These are phyloP conservation scores for Penicillium pulvis DNA, from an alignment of 495 filamentous ascomycete genomes.

Conservation along the genomic window DNA sequence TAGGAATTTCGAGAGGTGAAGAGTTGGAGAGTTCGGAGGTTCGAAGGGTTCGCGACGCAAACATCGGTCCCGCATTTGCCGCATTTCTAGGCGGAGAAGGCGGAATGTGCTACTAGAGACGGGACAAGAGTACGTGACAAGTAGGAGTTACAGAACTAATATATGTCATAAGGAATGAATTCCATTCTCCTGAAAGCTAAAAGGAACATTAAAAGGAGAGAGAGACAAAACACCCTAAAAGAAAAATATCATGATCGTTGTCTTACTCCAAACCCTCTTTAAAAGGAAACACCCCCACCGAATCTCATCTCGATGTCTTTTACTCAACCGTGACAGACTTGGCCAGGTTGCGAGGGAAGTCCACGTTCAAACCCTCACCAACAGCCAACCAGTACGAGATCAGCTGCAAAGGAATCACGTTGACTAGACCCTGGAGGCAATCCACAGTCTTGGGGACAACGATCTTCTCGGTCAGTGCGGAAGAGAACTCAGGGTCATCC, in stretches of 20 bases:
- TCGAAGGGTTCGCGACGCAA: conserved; percentile 15
- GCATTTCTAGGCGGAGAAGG: conserved; percentile 26
- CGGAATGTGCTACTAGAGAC: conserved; percentile 25
- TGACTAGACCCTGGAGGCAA: conserved; percentile 91
- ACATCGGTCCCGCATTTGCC: conserved; percentile 21
- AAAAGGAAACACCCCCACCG: conserved; percentile 1
- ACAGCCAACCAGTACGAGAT: conserved; percentile 99
- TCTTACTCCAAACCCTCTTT: conserved; percentile 22
- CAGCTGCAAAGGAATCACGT: conserved; percentile 95
- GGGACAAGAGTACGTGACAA: conserved; percentile 10
- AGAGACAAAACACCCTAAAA: conserved; percentile 24
- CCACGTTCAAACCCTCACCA: conserved; percentile 91
- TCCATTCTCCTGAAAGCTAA: conserved; percentile 26
- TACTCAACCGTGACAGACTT: conserved; percentile 99
- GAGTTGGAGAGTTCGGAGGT: background rate
- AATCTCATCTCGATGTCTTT: conserved; percentile 20
- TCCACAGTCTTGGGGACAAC: conserved; percentile 96
- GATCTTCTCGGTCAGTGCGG: conserved; percentile 89
- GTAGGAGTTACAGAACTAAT: conserved; percentile 8
- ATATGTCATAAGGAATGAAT: conserved; percentile 9
- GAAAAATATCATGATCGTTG: conserved; percentile 23
- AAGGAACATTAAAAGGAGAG: conserved; percentile 9
- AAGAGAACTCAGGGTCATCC: conserved; percentile 83
- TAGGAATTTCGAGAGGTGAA: background rate
- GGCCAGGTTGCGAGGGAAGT: conserved; percentile 96